Percentiles rank a stretch among this genome's conserved stretches.
These are phyloP conservation scores for Neonectria faginata DNA, from an alignment of 2,329 filamentous ascomycete genomes.

Conservation along the genomic window DNA sequence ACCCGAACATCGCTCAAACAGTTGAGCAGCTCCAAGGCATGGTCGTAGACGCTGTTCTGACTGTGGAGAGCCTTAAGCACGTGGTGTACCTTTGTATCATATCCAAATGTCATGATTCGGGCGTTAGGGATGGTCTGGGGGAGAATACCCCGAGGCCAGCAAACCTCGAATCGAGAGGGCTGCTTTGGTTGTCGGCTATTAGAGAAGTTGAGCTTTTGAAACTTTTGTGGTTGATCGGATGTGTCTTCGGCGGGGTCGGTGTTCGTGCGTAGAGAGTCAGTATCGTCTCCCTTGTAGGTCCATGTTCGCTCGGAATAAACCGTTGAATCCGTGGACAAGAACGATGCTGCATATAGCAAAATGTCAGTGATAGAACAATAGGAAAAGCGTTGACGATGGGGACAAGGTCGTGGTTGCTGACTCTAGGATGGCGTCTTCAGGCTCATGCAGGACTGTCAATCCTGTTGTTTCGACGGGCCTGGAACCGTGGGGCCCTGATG, in stretches of 20 bases:
- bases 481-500: not conserved
- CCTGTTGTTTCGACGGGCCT: not conserved
- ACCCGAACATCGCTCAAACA: constrained; percentile 48
- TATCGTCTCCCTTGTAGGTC: constrained; percentile 6
- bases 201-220: constrained; percentile 9
- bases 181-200: not conserved
- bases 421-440: not conserved
- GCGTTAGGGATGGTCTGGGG: constrained; percentile 36
- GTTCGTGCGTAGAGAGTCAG: not conserved
- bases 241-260: constrained; percentile 5
- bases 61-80: constrained; percentile 38
- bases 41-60: constrained; percentile 47
- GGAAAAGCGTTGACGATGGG: too few species aligned
- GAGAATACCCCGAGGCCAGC: constrained; percentile 42
- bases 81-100: constrained; percentile 46
- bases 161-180: constrained; percentile 24
- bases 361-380: not conserved
- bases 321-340: constrained; percentile 8
- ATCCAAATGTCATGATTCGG: constrained; percentile 48
- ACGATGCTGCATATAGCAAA: not conserved
- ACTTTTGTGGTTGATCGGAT: constrained; percentile 13
- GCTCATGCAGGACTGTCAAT: not conserved
- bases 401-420: not conserved
- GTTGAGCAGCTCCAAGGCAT: constrained; percentile 27
- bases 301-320: constrained; percentile 7